Conservation (phyloP, 2,329 filamentous ascomycete genomes). For the Aspergillus sp. region DNA sequence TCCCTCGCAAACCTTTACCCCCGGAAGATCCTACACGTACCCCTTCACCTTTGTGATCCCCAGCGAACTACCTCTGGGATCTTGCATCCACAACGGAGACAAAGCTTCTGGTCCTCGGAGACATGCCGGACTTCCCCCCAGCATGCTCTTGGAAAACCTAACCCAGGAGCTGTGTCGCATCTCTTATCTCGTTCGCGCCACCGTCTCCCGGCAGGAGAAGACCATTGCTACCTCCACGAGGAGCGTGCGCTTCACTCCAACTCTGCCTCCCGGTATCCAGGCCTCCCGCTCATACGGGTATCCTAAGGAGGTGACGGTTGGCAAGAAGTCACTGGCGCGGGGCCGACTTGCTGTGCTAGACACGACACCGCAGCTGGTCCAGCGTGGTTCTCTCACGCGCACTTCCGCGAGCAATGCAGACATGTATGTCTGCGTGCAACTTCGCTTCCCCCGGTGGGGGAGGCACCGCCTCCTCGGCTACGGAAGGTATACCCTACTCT, state of each 20-base stretch:
- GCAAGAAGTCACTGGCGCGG: neutral
- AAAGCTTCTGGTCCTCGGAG: neutral
- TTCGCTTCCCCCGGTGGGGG: neutral
- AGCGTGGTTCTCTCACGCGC: neutral
- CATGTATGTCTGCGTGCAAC: neutral
- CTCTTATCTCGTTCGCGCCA: neutral
- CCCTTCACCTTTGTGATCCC: neutral
- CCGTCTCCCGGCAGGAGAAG: neutral
- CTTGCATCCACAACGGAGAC: neutral
- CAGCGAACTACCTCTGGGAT: neutral
- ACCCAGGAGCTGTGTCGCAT: neutral
- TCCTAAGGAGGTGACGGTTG: neutral
- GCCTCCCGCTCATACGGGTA: neutral
- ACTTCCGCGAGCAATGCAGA: neutral
- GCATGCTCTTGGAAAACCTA: neutral
- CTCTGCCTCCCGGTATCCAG: neutral
- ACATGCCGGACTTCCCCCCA: neutral
- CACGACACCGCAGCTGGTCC: neutral
- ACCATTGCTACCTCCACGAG: neutral
- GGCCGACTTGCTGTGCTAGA: neutral
- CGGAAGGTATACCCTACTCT: neutral
- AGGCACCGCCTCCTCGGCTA: neutral
- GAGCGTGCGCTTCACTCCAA: neutral
- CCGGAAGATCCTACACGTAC: neutral
- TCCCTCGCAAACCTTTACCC: neutral